Conservation (phyloP, 371 early-diverging fungal genomes). For the Saksenaea vasiformis region DNA sequence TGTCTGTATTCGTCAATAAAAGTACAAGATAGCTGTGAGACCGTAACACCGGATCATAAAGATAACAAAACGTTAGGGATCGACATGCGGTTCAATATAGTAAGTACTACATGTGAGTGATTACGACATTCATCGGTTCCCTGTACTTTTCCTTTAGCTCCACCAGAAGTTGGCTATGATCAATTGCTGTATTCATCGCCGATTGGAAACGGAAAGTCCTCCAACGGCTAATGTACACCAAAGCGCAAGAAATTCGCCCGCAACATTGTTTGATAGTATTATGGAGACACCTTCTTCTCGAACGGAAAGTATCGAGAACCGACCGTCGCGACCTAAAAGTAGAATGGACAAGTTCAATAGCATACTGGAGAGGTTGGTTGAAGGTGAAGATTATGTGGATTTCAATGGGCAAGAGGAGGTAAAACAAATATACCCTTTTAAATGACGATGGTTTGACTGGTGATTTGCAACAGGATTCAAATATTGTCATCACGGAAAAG, state of each 20-base stretch:
- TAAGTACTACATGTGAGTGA: constrained; percentile 16
- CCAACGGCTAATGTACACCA: background rate
- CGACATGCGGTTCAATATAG: constrained; percentile 72
- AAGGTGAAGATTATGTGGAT: constrained; percentile 11
- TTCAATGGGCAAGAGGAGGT: constrained; percentile 9
- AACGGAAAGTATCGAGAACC: background rate
- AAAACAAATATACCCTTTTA: background rate
- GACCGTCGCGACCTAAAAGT: background rate
- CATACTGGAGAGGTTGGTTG: constrained; percentile 24
- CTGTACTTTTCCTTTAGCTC: constrained; percentile 26
- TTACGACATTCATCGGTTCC: background rate
- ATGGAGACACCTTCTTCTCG: background rate
- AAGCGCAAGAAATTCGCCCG: background rate
- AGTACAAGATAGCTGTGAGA: constrained; percentile 13
- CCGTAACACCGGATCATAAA: constrained; percentile 7
- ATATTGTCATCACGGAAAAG: constrained; percentile 1
- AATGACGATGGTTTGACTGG: background rate
- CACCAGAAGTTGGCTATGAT: constrained; percentile 93
- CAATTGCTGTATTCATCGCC: constrained; percentile 80
- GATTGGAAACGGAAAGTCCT: constrained; percentile 15
- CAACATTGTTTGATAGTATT: background rate
- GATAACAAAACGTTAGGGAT: constrained; percentile 48
- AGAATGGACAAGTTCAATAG: constrained; percentile 11
- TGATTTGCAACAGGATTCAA: background rate
- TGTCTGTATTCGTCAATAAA: constrained; percentile 21